These are phyloP conservation scores for Ophiobolus disseminans DNA, from an alignment of 2,329 filamentous ascomycete species.

Conservation along the genomic window DNA sequence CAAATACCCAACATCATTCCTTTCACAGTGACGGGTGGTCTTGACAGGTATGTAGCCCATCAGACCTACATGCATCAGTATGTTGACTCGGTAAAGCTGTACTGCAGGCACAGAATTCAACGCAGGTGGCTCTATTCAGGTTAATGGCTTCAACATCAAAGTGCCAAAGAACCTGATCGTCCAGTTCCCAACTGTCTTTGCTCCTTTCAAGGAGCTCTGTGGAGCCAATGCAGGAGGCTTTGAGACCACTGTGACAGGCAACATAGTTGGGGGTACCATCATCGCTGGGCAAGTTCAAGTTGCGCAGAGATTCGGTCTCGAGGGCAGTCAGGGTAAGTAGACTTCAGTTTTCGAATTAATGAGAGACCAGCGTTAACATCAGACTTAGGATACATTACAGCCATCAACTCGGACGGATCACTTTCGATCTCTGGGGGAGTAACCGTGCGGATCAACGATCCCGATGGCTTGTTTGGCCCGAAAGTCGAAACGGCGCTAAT, in stretches of 20 bases:
- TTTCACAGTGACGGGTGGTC: slow-evolving; percentile 35
- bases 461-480: slow-evolving; percentile 54
- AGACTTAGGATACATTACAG: slow-evolving; percentile 48
- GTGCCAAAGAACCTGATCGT: slow-evolving; percentile 60
- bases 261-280: slow-evolving; percentile 46
- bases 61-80: too few relatives aligned
- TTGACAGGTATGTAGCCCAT: slow-evolving; percentile 33
- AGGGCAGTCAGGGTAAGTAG: slow-evolving; percentile 47
- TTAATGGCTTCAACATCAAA: slow-evolving; percentile 55
- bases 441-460: slow-evolving; percentile 53
- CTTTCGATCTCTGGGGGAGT: slow-evolving; percentile 50
- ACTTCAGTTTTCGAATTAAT: too few relatives aligned
- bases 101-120: slow-evolving; percentile 47
- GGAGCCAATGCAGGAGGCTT: slow-evolving; percentile 25
- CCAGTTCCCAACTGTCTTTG: slow-evolving; percentile 57
- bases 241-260: slow-evolving; percentile 48
- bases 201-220: slow-evolving; percentile 50
- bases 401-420: slow-evolving; percentile 43
- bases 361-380: too few relatives aligned
- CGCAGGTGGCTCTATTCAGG: slow-evolving; percentile 54
- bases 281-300: slow-evolving; percentile 51
- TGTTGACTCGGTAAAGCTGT: slow-evolving; percentile 23
- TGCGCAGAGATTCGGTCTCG: slow-evolving; percentile 44
- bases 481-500: slow-evolving; percentile 37
- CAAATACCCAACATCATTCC: slow-evolving; percentile 32